A percentile compares a stretch with the other conserved stretches of the same genome.
phyloP scores from a whole-genome alignment of 1,284 basidiomycete genomes.

The Malassezia psittaci region DNA sequence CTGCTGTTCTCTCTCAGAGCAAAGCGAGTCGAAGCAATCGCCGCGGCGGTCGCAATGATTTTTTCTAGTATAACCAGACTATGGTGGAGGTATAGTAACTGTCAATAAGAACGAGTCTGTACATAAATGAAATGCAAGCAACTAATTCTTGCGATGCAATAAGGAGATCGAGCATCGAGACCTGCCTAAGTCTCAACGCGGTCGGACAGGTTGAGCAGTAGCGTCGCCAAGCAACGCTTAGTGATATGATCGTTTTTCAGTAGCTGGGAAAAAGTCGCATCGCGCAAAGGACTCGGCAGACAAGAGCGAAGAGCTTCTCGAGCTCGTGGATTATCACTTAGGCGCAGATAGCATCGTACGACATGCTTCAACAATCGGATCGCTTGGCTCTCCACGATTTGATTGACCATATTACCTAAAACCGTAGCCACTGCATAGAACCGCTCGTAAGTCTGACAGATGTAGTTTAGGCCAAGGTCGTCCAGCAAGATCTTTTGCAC shows the following conservation, averaged over 20 bases:
- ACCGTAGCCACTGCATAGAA: slow-evolving; percentile 99
- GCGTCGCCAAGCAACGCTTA: slow-evolving; percentile 75
- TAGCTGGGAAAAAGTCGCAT: slow-evolving; percentile 81
- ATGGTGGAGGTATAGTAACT: background rate
- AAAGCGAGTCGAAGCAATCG: background rate
- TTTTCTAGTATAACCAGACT: slow-evolving; percentile 1
- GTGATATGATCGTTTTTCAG: slow-evolving; percentile 55
- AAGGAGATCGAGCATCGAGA: too few species aligned
- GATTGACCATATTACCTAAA: slow-evolving; percentile 94
- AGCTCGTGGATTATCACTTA: slow-evolving; percentile 94
- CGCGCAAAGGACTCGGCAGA: slow-evolving; percentile 87
- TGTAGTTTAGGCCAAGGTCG: slow-evolving; percentile 94
- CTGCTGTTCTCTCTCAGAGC: background rate
- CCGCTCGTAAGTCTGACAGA: slow-evolving; percentile 97
- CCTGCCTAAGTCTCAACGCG: slow-evolving; percentile 44
- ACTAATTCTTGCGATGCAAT: too few species aligned
- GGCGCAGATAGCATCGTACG: slow-evolving; percentile 86
- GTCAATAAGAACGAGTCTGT: background rate
- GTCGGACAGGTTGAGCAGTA: slow-evolving; percentile 73
- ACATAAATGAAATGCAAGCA: too few species aligned
- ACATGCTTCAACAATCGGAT: slow-evolving; percentile 95
- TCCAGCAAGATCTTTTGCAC: slow-evolving; percentile 98
- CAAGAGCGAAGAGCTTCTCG: slow-evolving; percentile 91
- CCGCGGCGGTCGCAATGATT: background rate
- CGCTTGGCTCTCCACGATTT: slow-evolving; percentile 72